phyloP scores from a whole-genome alignment of 306 rosid genomes.

The Cucurbita maxima region DNA sequence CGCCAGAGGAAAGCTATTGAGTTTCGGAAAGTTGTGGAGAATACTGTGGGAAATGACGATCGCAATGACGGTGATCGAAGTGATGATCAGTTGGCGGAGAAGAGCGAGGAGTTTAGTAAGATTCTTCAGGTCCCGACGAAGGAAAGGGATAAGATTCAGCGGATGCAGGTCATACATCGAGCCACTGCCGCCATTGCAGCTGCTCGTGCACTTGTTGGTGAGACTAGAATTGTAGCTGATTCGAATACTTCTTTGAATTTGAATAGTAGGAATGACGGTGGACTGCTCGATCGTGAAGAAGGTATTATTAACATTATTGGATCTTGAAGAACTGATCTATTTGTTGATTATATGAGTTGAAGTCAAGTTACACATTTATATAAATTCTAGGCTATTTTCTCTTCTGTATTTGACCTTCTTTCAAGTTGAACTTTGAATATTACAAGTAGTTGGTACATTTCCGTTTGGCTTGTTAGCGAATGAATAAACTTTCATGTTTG shows the following conservation, averaged over 20 bases:
- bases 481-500: background rate
- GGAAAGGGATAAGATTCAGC: slow-evolving; percentile 66
- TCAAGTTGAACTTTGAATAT: background rate
- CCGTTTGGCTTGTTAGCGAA: background rate
- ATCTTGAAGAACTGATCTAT: background rate
- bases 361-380: background rate
- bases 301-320: slow-evolving; percentile 13
- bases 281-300: background rate
- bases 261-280: background rate
- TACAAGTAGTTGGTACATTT: background rate
- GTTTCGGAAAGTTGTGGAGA: slow-evolving; percentile 38
- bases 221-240: slow-evolving; percentile 1
- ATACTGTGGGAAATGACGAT: background rate
- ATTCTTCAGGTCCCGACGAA: slow-evolving; percentile 56
- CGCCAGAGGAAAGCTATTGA: slow-evolving; percentile 33
- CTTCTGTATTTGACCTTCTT: background rate
- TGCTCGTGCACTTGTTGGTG: slow-evolving; percentile 37
- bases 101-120: slow-evolving; percentile 56
- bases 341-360: background rate
- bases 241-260: background rate
- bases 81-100: slow-evolving; percentile 33
- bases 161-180: slow-evolving; percentile 79
- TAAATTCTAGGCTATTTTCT: background rate
- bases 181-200: slow-evolving; percentile 87
- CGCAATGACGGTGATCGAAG: background rate